Conservation (phyloP, 163 green algal species). For the Picocystis sp. region DNA sequence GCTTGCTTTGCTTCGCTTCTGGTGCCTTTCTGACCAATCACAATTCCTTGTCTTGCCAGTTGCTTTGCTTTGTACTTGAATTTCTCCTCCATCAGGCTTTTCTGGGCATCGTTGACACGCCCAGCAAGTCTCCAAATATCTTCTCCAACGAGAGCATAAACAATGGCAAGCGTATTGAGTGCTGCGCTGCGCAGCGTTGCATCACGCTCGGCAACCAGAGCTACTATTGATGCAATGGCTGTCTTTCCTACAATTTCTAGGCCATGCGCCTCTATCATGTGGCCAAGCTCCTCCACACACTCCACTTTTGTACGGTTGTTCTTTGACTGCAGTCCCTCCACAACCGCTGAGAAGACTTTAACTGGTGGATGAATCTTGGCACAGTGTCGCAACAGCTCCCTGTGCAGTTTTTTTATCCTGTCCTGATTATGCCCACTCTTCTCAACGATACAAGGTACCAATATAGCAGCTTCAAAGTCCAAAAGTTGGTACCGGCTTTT, state of each 20-base stretch:
- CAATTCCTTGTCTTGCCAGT: slow-evolving; percentile 4
- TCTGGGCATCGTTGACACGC: slow-evolving; percentile 47
- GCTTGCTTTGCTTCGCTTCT: too few species aligned
- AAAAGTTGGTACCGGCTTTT: slow-evolving; percentile 22
- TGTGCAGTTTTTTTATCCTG: slow-evolving; percentile 34
- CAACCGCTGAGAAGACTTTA: slow-evolving; percentile 37
- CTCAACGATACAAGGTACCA: slow-evolving; percentile 72
- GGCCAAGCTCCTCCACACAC: slow-evolving; percentile 61
- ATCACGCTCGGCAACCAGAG: slow-evolving; percentile 61
- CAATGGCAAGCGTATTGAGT: slow-evolving; percentile 46
- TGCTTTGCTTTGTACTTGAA: slow-evolving; percentile 63
- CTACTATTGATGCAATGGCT: slow-evolving; percentile 30
- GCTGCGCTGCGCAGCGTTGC: slow-evolving; percentile 47
- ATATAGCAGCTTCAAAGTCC: slow-evolving; percentile 53
- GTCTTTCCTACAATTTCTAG: slow-evolving; percentile 24
- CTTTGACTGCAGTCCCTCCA: slow-evolving; percentile 59
- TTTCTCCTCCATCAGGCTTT: slow-evolving; percentile 74
- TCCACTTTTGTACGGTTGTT: slow-evolving; percentile 76
- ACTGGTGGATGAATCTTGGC: slow-evolving; percentile 23
- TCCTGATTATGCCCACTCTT: slow-evolving; percentile 75
- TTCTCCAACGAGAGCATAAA: slow-evolving; percentile 52
- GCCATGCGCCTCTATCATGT: slow-evolving; percentile 24
- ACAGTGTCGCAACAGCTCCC: slow-evolving; percentile 44
- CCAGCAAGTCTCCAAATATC: slow-evolving; percentile 54
- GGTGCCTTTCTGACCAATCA: too few species aligned